Conservation (phyloP, 148 eudicot genomes). For the Cornus kousa region DNA sequence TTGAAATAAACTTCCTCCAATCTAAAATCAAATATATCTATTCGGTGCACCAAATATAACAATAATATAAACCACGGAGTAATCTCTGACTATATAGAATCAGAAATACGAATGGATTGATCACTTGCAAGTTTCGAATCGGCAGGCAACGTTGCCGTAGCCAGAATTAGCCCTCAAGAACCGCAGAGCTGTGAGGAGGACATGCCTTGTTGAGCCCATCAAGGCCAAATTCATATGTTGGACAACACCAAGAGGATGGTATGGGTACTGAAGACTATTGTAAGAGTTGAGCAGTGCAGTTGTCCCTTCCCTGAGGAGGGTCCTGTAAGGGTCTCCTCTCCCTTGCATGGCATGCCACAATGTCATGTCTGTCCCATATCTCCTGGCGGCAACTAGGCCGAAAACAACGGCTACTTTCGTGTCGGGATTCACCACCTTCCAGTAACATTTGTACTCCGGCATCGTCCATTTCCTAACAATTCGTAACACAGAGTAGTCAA, state of each 20-base stretch:
- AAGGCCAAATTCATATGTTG: constrained; percentile 50
- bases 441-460: constrained; percentile 77
- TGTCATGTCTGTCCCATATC: constrained; percentile 61
- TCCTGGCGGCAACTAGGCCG: constrained; percentile 57
- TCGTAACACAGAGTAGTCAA: not conserved
- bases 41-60: too few species aligned
- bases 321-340: constrained; percentile 74
- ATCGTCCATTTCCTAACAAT: constrained; percentile 63
- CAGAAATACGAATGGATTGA: not conserved
- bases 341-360: constrained; percentile 50
- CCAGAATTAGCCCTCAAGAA: constrained; percentile 84
- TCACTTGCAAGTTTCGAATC: constrained; percentile 68
- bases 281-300: constrained; percentile 87
- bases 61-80: not conserved
- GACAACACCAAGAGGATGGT: constrained; percentile 54
- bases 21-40: too few species aligned
- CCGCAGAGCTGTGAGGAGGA: constrained; percentile 62
- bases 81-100: too few species aligned
- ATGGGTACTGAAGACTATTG: constrained; percentile 55
- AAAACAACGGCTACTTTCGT: constrained; percentile 60
- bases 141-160: constrained; percentile 44
- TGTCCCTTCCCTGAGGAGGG: constrained; percentile 73
- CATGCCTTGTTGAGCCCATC: constrained; percentile 41
- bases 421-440: constrained; percentile 70
- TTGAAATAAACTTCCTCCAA: too few species aligned